Conservation (phyloP, 2,329 filamentous ascomycete species). For the Aspergillus pseudoterreus region DNA sequence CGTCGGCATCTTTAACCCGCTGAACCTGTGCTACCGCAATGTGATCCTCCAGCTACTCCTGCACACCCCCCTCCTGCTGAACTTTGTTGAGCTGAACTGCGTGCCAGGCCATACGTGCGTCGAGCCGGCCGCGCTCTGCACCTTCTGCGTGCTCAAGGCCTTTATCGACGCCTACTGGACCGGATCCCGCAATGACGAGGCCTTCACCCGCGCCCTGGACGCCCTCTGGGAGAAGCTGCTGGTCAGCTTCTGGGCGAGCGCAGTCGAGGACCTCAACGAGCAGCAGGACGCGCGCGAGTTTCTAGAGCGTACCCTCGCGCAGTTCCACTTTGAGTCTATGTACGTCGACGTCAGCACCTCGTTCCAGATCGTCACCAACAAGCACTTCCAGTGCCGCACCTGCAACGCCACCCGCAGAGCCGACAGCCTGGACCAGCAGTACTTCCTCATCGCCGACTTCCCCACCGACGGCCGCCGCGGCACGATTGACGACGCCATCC, state of each 20-base stretch:
- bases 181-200: not conserved
- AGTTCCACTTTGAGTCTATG: conserved; percentile 1
- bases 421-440: not conserved
- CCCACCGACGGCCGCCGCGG: not conserved
- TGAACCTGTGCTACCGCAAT: conserved; percentile 27
- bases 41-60: conserved; percentile 20
- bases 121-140: not conserved
- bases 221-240: conserved; percentile 5
- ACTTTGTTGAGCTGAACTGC: conserved; percentile 17
- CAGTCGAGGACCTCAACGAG: not conserved
- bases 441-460: not conserved
- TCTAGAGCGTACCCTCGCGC: conserved; percentile 9
- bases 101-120: not conserved
- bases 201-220: not conserved
- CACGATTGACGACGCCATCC: not conserved
- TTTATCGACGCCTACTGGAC: conserved; percentile 19
- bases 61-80: conserved; percentile 22
- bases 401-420: not conserved
- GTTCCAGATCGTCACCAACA: not conserved
- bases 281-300: conserved; percentile 19
- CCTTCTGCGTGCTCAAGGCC: conserved; percentile 12
- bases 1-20: conserved; percentile 9
- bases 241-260: not conserved
- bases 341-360: not conserved
- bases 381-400: not conserved